Conservation (phyloP, 495 filamentous ascomycete species). For the Penicillium ucsense region DNA sequence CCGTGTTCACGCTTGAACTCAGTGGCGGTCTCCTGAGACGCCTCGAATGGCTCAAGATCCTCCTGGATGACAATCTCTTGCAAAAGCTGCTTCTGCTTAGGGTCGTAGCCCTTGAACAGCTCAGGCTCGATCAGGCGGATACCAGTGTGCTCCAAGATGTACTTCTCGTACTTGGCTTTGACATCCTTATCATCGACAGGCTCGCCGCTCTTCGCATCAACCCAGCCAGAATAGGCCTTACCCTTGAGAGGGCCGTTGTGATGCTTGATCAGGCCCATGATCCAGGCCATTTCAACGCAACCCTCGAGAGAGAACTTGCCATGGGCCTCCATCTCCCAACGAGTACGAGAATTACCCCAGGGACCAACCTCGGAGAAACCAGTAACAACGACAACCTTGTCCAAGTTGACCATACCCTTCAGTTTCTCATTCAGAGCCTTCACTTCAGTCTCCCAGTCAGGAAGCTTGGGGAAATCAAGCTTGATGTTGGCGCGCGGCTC, state of each 20-base stretch:
- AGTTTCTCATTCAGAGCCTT: constrained; percentile 77
- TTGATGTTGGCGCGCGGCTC: constrained; percentile 97
- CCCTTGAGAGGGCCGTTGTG: constrained; percentile 98
- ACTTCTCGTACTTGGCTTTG: constrained; percentile 92
- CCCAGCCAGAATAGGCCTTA: constrained; percentile 94
- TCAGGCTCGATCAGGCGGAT: constrained; percentile 98
- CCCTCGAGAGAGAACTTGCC: constrained; percentile 96
- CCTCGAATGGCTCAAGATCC: constrained; percentile 92
- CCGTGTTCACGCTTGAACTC: constrained; percentile 96
- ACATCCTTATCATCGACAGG: constrained; percentile 97
- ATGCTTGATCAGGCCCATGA: constrained; percentile 98
- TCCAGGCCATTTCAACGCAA: constrained; percentile 99
- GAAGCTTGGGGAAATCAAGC: constrained; percentile 82
- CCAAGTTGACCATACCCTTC: constrained; percentile 96
- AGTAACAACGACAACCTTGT: constrained; percentile 94
- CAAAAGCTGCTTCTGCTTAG: constrained; percentile 94
- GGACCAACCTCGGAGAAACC: constrained; percentile 95
- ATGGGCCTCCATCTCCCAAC: constrained; percentile 98
- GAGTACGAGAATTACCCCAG: constrained; percentile 95
- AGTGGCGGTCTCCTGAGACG: constrained; percentile 92
- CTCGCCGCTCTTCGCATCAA: constrained; percentile 86
- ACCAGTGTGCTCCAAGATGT: constrained; percentile 91
- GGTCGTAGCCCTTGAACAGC: constrained; percentile 94
- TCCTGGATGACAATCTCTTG: constrained; percentile 97
- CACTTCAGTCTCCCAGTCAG: constrained; percentile 84